Percentiles rank a stretch among this genome's conserved stretches.
phyloP scores from a whole-genome alignment of 495 filamentous ascomycete genomes.

The Podospora australis region DNA sequence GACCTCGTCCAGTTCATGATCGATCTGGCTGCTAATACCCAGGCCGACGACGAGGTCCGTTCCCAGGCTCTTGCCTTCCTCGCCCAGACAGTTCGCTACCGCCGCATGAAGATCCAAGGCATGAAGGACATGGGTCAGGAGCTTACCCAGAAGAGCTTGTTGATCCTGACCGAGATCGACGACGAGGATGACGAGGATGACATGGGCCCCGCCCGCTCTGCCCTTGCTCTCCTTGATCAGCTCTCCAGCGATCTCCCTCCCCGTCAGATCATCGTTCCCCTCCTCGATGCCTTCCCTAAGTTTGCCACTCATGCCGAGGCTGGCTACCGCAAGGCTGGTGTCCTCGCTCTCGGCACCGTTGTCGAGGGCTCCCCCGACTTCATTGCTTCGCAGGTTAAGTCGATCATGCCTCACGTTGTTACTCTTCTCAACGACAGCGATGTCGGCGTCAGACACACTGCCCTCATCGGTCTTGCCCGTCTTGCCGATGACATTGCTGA shows the following conservation, averaged over 20 bases:
- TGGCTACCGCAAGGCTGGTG: constrained; percentile 78
- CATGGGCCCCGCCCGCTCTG: constrained; percentile 79
- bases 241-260: constrained; percentile 82
- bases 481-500: constrained; percentile 90
- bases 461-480: constrained; percentile 77
- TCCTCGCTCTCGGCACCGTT: constrained; percentile 85
- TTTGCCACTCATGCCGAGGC: constrained; percentile 69
- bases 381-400: constrained; percentile 78
- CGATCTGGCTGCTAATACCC: constrained; percentile 67
- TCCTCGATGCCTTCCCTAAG: constrained; percentile 73
- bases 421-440: constrained; percentile 78
- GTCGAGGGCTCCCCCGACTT: constrained; percentile 97
- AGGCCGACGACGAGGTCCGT: constrained; percentile 74
- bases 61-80: constrained; percentile 89
- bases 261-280: constrained; percentile 87
- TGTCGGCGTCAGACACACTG: constrained; percentile 73
- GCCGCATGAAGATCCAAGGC: constrained; percentile 90
- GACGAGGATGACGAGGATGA: constrained; percentile 88
- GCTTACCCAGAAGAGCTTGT: constrained; percentile 75
- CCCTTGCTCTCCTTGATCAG: constrained; percentile 80
- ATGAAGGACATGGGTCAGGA: constrained; percentile 69
- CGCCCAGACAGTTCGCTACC: constrained; percentile 83
- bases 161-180: constrained; percentile 81
- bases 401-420: constrained; percentile 79
- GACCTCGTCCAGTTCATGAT: constrained; percentile 93